Evolutionary conservation across 2,329 filamentous ascomycete species (phyloP).

Genomic region (Fusarium tuaranense): DNA sequence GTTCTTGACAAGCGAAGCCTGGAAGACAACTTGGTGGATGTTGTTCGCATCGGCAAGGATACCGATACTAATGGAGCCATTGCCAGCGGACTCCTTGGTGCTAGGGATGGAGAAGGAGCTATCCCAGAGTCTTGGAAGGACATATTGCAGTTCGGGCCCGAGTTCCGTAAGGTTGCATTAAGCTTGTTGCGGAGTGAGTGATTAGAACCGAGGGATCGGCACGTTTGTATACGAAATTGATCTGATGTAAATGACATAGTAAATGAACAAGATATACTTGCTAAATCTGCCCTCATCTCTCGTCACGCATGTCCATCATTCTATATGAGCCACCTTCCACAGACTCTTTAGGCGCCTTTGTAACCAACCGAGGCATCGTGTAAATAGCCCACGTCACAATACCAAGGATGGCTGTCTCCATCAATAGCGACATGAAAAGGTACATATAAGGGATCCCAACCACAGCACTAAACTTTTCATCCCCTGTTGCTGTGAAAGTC

Average conservation of each 20-base stretch:
- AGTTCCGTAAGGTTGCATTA: constrained; percentile 46
- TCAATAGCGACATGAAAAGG: neutral
- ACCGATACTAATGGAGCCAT: constrained; percentile 62
- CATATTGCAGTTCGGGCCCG: constrained; percentile 53
- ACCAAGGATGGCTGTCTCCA: neutral
- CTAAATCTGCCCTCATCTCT: neutral
- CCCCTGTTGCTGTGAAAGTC: neutral
- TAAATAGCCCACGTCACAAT: neutral
- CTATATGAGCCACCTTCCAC: neutral
- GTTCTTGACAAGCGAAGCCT: constrained; percentile 54
- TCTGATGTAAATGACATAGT: neutral
- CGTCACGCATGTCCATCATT: neutral
- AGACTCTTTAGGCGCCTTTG: neutral
- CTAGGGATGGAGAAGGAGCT: constrained; percentile 55
- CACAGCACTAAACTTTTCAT: neutral
- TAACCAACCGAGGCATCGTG: neutral
- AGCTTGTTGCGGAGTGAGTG: constrained; percentile 1
- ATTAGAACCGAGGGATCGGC: neutral
- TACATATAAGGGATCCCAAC: neutral
- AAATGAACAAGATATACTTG: neutral
- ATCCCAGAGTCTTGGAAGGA: constrained; percentile 56
- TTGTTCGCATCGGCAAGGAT: constrained; percentile 58
- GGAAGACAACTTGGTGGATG: constrained; percentile 59
- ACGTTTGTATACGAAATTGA: neutral
- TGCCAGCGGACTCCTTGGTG: constrained; percentile 59